Base-by-base conservation (phyloP, 2,329 filamentous ascomycete genomes). In the Colletotrichum lupini region DNA sequence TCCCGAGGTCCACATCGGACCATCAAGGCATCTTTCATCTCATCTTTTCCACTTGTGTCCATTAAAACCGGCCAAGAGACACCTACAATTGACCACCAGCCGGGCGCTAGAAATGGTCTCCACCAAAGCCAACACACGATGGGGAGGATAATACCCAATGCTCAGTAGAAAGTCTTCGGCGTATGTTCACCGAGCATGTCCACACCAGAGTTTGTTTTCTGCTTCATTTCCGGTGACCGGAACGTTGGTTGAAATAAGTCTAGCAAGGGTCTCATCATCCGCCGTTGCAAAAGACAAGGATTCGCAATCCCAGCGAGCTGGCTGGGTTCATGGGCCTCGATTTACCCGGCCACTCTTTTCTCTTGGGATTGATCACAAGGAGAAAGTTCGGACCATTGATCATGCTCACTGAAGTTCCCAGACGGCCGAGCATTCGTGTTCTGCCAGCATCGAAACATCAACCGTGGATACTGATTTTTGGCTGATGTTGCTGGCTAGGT, bases 11-110 rank as follows among this genome's bases (percentile, higher is more conserved):
- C 72, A 64, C 35, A 61, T 58, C 64, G 70, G 35, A 65, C 57
- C 70, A 61, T 69, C 66, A 65, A 64, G 46, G 30, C 46, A 28
- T 56, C 67, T 32, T 64, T 69, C 66, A 64, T 64, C 59, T 69
- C 37, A 69, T 69, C 69, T 63, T 49, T 55, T 7, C 53, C 59
- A 26, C 53, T 72, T 63, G 9, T 32, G 42, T 56, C 59, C 59
- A 69, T 63, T 52, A 37, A 59, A 46, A 30, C 53, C 22, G 30
- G 42, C 7, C 19, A 7, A 52, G 66, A 52, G 42, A 65, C 55
- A 16, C 19, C 9, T n/a, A 16, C 24, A 30, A 49, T 3, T 46
- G 30, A 19, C 24, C 30, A 28, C 52, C 24, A 32, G 37, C 16
- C 30, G 16, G 61, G 14, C 12, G 11, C 32, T 55, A 22, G 19